Conservation (phyloP, 371 early-diverging fungal genomes). For the Batkoa obscura region DNA sequence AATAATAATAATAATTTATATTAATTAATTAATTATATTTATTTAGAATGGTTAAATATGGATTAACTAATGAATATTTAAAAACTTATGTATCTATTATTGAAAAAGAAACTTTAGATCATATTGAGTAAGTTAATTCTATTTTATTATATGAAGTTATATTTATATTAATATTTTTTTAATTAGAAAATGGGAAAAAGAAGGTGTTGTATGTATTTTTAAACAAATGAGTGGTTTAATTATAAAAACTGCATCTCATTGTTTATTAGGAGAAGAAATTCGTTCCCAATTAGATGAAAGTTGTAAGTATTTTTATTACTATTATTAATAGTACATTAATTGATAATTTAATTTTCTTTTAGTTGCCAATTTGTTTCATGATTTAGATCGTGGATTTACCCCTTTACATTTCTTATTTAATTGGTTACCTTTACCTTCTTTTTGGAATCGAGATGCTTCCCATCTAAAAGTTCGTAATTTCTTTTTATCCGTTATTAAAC, state of each 20-base stretch:
- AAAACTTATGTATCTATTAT: conserved; percentile 75
- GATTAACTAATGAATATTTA: conserved; percentile 70
- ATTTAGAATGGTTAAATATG: conserved; percentile 74
- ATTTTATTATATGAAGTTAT: not conserved
- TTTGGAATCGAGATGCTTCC: conserved; percentile 70
- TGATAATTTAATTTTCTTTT: not conserved
- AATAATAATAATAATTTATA: no score
- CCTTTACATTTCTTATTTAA: conserved; percentile 85
- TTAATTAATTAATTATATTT: no score
- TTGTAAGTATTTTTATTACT: conserved; percentile 13
- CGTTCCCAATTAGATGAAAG: conserved; percentile 57
- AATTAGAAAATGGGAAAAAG: conserved; percentile 24
- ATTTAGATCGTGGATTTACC: conserved; percentile 83
- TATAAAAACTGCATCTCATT: conserved; percentile 85
- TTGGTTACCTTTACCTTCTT: conserved; percentile 61
- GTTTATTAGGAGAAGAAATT: conserved; percentile 86
- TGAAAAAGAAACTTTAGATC: conserved; percentile 55
- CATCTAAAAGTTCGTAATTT: conserved; percentile 59
- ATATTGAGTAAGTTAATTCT: conserved; percentile 26
- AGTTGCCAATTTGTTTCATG: conserved; percentile 81
- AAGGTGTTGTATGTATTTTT: conserved; percentile 30
- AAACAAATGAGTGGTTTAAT: conserved; percentile 72
- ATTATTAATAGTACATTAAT: no score
- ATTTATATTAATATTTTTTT: not conserved
- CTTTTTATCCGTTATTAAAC: conserved; percentile 61